Evolutionary conservation across 306 rosid genomes (phyloP).

Genomic region (Pachyrhizus erosus): DNA sequence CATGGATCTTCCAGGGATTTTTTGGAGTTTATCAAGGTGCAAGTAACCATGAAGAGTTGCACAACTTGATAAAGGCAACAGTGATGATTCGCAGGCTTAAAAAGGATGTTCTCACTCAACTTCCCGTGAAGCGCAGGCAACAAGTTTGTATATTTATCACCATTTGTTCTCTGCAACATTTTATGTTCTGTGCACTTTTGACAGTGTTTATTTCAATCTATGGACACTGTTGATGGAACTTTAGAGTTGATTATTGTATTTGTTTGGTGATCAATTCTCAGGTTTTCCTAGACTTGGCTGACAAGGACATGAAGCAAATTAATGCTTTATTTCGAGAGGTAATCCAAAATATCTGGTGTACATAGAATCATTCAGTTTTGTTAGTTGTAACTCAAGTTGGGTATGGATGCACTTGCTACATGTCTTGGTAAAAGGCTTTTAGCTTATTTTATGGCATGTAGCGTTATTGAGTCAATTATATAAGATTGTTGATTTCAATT

Average conservation of each 20-base stretch:
- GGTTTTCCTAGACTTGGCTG: slow-evolving; percentile 89
- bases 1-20: slow-evolving; percentile 61
- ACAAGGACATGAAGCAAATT: slow-evolving; percentile 90
- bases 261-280: slow-evolving; percentile 46
- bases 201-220: slow-evolving; percentile 2
- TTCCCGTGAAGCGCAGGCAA: slow-evolving; percentile 95
- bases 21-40: slow-evolving; percentile 98
- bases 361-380: slow-evolving; percentile 31
- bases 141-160: slow-evolving; percentile 59
- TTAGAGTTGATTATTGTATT: slow-evolving; percentile 30
- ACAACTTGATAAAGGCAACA: slow-evolving; percentile 92
- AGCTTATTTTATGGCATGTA: background rate
- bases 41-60: slow-evolving; percentile 96
- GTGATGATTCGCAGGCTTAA: slow-evolving; percentile 95
- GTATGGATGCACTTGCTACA: slow-evolving; percentile 28
- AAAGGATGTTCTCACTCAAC: slow-evolving; percentile 90
- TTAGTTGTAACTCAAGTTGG: slow-evolving; percentile 22
- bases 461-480: background rate
- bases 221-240: slow-evolving; percentile 4
- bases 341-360: slow-evolving; percentile 35
- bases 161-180: slow-evolving; percentile 31
- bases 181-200: slow-evolving; percentile 24
- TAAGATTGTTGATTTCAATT: slow-evolving; percentile 17
- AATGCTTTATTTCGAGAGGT: slow-evolving; percentile 88
- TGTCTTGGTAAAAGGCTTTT: slow-evolving; percentile 24